Evolutionary conservation across 371 early-diverging fungal genomes (phyloP).

Genomic region (Apophysomyces trapeziformis): DNA sequence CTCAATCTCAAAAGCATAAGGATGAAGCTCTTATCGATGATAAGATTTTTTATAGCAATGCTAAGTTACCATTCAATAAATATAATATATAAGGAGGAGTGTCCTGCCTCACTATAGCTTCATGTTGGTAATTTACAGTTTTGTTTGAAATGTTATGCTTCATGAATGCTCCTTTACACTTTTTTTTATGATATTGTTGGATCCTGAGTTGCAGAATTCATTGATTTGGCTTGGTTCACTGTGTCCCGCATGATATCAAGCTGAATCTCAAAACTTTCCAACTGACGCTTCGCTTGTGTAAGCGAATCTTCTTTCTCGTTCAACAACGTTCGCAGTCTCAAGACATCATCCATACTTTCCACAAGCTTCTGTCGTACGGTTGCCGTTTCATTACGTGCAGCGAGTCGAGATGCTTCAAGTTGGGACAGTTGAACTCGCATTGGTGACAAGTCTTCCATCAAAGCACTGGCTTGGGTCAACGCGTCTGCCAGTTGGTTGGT

Average conservation of each 20-base stretch:
- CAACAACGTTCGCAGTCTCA: conserved; percentile 27
- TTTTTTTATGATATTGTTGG: too few species aligned
- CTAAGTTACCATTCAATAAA: too few species aligned
- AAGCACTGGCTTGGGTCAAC: conserved; percentile 6
- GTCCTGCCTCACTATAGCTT: too few species aligned
- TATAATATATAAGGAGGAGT: too few species aligned
- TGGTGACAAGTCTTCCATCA: conserved; percentile 2
- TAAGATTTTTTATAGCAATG: too few species aligned
- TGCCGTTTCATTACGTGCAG: conserved; percentile 41
- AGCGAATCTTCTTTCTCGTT: conserved; percentile 42
- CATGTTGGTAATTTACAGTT: too few species aligned
- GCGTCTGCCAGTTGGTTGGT: conserved; percentile 32
- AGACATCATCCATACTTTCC: conserved; percentile 37
- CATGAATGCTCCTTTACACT: too few species aligned
- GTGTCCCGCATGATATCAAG: conserved; percentile 55
- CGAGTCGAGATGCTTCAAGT: conserved; percentile 45
- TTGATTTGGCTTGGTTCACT: conserved; percentile 31
- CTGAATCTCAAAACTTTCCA: conserved; percentile 55
- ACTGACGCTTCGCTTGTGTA: conserved; percentile 35
- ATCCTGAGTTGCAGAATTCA: too few species aligned
- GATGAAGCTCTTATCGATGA: too few species aligned
- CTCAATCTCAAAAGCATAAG: too few species aligned
- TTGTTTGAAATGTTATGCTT: too few species aligned
- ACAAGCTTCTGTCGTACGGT: conserved; percentile 39
- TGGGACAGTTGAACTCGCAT: conserved; percentile 24